These are phyloP conservation scores for Saitozyma sp. DNA, from an alignment of 768 basidiomycete genomes.

Conservation along the genomic window DNA sequence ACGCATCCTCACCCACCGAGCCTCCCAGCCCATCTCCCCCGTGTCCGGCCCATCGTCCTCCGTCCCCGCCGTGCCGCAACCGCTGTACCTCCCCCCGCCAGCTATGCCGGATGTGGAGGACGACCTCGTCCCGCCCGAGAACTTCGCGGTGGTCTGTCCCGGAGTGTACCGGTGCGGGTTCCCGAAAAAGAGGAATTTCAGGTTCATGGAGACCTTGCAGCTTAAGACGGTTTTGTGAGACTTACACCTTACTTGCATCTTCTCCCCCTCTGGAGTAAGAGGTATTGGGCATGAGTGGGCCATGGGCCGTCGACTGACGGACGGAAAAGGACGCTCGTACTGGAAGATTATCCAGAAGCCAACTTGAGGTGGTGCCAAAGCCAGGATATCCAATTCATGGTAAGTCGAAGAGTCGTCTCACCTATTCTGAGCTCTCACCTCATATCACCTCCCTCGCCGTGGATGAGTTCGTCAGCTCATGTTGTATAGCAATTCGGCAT, in stretches of 20 bases:
- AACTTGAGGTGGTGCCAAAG: slow-evolving; percentile 52
- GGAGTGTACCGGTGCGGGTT: slow-evolving; percentile 52
- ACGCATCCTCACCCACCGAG: neutral
- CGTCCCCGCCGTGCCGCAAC: slow-evolving; percentile 10
- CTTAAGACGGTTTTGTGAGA: slow-evolving; percentile 54
- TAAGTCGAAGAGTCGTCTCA: slow-evolving; percentile 8
- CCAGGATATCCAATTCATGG: slow-evolving; percentile 53
- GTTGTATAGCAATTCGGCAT: slow-evolving; percentile 52
- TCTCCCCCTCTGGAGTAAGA: too few relatives aligned
- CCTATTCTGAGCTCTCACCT: slow-evolving; percentile 5
- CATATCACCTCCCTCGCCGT: too few relatives aligned
- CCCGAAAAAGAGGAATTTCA: slow-evolving; percentile 51
- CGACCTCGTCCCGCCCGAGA: slow-evolving; percentile 51
- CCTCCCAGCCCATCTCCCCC: neutral
- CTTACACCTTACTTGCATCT: neutral
- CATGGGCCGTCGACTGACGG: neutral
- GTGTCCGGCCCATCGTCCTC: neutral
- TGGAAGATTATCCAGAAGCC: slow-evolving; percentile 54
- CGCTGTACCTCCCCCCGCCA: slow-evolving; percentile 43
- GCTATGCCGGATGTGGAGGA: slow-evolving; percentile 37
- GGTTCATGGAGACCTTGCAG: slow-evolving; percentile 51
- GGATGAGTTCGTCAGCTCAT: neutral
- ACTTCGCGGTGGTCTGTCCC: slow-evolving; percentile 50
- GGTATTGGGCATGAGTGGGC: neutral
- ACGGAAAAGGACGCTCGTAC: slow-evolving; percentile 44